These are phyloP conservation scores for Huntiella decipiens DNA, from an alignment of 2,329 filamentous ascomycete species.

Conservation along the genomic window DNA sequence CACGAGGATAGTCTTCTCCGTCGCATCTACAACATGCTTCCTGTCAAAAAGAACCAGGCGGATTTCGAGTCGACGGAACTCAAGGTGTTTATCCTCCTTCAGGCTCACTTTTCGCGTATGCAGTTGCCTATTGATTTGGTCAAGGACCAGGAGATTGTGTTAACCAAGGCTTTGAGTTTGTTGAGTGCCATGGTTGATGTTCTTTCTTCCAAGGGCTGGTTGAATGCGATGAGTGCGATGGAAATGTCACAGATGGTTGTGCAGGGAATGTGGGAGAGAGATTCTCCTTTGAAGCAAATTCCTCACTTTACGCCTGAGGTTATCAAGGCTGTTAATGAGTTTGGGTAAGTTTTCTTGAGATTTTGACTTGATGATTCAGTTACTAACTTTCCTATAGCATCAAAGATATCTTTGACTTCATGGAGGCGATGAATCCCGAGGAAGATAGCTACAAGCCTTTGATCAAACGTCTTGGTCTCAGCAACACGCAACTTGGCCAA, in stretches of 20 bases:
- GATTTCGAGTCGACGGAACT: slow-evolving; percentile 90
- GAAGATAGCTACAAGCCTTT: slow-evolving; percentile 65
- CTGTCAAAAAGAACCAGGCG: slow-evolving; percentile 81
- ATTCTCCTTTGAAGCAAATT: slow-evolving; percentile 92
- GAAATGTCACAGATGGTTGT: slow-evolving; percentile 99
- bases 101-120: slow-evolving; percentile 95
- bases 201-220: slow-evolving; percentile 80
- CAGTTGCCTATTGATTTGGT: slow-evolving; percentile 86
- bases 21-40: slow-evolving; percentile 83
- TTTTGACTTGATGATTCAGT: not conserved
- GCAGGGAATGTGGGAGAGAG: slow-evolving; percentile 96
- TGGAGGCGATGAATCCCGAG: slow-evolving; percentile 94
- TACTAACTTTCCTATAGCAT: slow-evolving; percentile 35
- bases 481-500: slow-evolving; percentile 64
- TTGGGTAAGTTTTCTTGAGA: slow-evolving; percentile 36
- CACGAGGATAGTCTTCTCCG: slow-evolving; percentile 78
- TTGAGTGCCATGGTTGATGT: slow-evolving; percentile 89
- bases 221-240: slow-evolving; percentile 97
- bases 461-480: slow-evolving; percentile 58
- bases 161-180: slow-evolving; percentile 69
- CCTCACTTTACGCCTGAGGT: slow-evolving; percentile 77
- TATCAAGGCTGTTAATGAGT: slow-evolving; percentile 64
- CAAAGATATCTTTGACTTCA: slow-evolving; percentile 92
- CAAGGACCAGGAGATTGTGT: slow-evolving; percentile 81
- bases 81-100: slow-evolving; percentile 91